phyloP scores from a whole-genome alignment of 495 filamentous ascomycete species.

The Penicillium pancosmium region DNA sequence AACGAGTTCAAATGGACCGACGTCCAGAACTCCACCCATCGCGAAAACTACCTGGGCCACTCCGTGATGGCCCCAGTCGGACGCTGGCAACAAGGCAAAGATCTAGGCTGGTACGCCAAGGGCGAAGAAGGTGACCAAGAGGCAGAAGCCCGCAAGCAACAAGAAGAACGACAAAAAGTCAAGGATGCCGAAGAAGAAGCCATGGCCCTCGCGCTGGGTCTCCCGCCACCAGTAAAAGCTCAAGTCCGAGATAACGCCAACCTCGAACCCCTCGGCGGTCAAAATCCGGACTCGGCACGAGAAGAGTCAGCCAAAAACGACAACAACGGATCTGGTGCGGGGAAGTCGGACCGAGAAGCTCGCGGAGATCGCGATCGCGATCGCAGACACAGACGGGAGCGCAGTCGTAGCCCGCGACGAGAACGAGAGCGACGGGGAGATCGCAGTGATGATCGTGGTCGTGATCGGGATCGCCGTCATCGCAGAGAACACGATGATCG shows the following conservation, averaged over 20 bases:
- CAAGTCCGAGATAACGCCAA: slow-evolving; percentile 43
- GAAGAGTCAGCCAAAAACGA: slow-evolving; percentile 7
- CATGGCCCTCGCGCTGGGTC: slow-evolving; percentile 75
- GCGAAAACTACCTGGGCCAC: slow-evolving; percentile 97
- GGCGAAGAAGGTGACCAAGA: slow-evolving; percentile 59
- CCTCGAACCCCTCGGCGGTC: slow-evolving; percentile 41
- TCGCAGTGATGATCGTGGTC: slow-evolving; percentile 33
- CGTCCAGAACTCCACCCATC: slow-evolving; percentile 81
- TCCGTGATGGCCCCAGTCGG: slow-evolving; percentile 94
- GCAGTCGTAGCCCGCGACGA: slow-evolving; percentile 39
- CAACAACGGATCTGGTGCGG: slow-evolving; percentile 8
- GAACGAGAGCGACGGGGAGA: slow-evolving; percentile 34
- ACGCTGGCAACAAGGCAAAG: slow-evolving; percentile 89
- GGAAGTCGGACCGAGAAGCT: slow-evolving; percentile 25
- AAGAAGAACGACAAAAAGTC: slow-evolving; percentile 74
- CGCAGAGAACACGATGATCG: slow-evolving; percentile 38
- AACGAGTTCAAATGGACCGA: slow-evolving; percentile 96
- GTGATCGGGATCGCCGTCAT: slow-evolving; percentile 39
- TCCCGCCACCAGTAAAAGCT: slow-evolving; percentile 60
- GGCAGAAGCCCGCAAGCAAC: slow-evolving; percentile 62
- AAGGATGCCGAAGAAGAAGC: slow-evolving; percentile 96
- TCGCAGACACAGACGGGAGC: slow-evolving; percentile 34
- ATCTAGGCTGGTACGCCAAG: slow-evolving; percentile 89
- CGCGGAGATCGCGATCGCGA: slow-evolving; percentile 26
- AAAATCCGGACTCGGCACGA: slow-evolving; percentile 28